Conservation (phyloP, 2,329 filamentous ascomycete species). For the Nothopassalora personata region DNA sequence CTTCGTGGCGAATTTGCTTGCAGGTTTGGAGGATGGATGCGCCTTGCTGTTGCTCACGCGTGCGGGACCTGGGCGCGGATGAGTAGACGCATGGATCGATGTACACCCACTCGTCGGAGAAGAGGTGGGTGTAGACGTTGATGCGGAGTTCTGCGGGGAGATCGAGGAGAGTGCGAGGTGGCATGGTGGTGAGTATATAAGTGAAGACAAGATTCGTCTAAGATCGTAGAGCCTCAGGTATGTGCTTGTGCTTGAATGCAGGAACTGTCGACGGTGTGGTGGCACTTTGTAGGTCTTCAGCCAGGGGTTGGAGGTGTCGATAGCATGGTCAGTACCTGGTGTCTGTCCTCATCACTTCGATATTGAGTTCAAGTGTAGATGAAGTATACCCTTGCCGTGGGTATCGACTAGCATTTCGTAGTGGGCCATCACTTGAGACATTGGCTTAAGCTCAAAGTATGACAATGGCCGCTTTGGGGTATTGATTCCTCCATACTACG, state of each 20-base stretch:
- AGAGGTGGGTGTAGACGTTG: slow-evolving; percentile 14
- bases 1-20: slow-evolving; percentile 11
- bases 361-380: not conserved
- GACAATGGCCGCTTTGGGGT: too few relatives aligned
- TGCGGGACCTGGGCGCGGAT: not conserved
- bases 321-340: not conserved
- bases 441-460: not conserved
- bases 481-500: not conserved
- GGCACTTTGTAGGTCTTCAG: not conserved
- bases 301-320: not conserved
- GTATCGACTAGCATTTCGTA: not conserved
- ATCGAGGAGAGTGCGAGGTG: slow-evolving; percentile 8
- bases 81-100: slow-evolving; percentile 6
- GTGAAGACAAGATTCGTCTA: not conserved
- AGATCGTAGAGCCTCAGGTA: not conserved
- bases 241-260: not conserved
- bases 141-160: slow-evolving; percentile 16
- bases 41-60: not conserved
- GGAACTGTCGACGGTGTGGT: not conserved
- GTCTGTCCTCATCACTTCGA: not conserved
- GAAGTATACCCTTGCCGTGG: not conserved
- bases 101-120: slow-evolving; percentile 10
- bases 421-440: not conserved
- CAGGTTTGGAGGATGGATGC: slow-evolving; percentile 13
- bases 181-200: not conserved